phyloP scores from a whole-genome alignment of 2,329 filamentous ascomycete genomes.

The Aspergillus carbonarius region DNA sequence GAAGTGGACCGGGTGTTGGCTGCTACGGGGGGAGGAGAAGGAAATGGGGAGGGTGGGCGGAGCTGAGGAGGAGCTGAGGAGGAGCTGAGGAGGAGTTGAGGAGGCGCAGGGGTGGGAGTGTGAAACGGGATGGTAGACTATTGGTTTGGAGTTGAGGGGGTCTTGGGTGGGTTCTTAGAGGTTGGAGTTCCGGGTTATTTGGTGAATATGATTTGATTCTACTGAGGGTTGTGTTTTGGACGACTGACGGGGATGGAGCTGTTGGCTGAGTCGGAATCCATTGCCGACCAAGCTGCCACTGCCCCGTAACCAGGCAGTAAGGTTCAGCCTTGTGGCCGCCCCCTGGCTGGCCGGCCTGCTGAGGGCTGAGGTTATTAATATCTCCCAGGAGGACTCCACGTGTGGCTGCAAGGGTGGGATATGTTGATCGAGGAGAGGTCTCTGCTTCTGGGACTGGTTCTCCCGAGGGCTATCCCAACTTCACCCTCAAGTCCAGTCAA shows the following conservation, averaged over 20 bases:
- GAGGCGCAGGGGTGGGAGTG: too few relatives aligned
- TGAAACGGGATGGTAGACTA: neutral
- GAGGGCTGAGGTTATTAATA: neutral
- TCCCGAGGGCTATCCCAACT: too few relatives aligned
- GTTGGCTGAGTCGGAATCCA: neutral
- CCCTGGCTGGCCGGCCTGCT: neutral
- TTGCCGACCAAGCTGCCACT: neutral
- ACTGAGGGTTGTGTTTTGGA: neutral
- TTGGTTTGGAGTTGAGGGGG: neutral
- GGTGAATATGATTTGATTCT: neutral
- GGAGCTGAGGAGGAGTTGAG: too few relatives aligned
- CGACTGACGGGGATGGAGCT: neutral
- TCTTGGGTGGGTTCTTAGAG: neutral
- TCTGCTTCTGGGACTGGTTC: too few relatives aligned
- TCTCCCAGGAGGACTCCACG: neutral
- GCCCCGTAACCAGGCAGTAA: neutral
- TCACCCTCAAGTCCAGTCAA: too few relatives aligned
- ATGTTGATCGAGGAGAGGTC: neutral
- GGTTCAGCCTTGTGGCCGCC: neutral
- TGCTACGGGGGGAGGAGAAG: neutral
- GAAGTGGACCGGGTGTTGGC: constrained; percentile 1
- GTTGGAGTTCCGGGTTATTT: constrained; percentile 12
- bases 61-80: too few relatives aligned
- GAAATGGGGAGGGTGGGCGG: neutral
- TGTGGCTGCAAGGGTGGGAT: neutral